These are phyloP conservation scores for Begonia loranthoides DNA, from an alignment of 306 rosid species.

Conservation along the genomic window DNA sequence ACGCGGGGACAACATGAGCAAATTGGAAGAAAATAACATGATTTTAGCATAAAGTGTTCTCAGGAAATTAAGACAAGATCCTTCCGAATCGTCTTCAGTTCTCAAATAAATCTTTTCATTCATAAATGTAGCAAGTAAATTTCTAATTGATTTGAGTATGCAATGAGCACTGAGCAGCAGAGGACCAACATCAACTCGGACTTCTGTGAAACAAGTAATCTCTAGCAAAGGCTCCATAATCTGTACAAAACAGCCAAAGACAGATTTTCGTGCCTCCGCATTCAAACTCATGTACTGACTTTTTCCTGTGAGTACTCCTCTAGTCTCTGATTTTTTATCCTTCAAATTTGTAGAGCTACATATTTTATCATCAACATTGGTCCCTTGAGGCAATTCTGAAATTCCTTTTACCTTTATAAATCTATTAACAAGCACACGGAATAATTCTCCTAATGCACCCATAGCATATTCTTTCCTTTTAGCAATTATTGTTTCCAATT, in stretches of 20 bases:
- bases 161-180: constrained; percentile 28
- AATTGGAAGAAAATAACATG: constrained; percentile 30
- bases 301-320: constrained; percentile 14
- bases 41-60: constrained; percentile 42
- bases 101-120: constrained; percentile 64
- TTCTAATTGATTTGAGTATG: constrained; percentile 45
- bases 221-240: constrained; percentile 69
- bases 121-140: constrained; percentile 56
- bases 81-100: constrained; percentile 68
- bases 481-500: constrained; percentile 31
- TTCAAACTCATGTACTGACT: constrained; percentile 21
- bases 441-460: constrained; percentile 50
- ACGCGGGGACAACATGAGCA: constrained; percentile 24
- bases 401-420: constrained; percentile 42
- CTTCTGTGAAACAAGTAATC: constrained; percentile 19
- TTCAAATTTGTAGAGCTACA: constrained; percentile 18
- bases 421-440: constrained; percentile 38
- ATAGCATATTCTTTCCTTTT: constrained; percentile 43
- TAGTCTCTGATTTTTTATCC: constrained; percentile 10
- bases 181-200: constrained; percentile 20
- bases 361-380: constrained; percentile 19
- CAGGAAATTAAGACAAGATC: constrained; percentile 59
- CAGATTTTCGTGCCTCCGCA: constrained; percentile 46
- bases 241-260: constrained; percentile 53
- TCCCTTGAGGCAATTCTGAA: constrained; percentile 20